phyloP scores from a whole-genome alignment of 1,284 basidiomycete genomes.

The Cryptococcus sp. region DNA sequence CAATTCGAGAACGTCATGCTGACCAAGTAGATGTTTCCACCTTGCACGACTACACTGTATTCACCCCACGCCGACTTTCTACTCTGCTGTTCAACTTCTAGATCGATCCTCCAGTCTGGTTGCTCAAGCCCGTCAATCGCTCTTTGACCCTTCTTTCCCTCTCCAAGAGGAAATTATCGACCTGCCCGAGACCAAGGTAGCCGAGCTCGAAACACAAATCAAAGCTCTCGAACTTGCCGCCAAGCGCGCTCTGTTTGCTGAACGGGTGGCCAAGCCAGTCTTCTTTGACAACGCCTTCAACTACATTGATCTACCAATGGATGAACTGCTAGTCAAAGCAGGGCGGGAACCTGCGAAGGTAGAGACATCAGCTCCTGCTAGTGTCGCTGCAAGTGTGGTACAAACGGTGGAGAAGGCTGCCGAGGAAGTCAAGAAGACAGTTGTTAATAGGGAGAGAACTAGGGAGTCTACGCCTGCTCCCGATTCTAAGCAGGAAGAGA shows the following conservation, averaged over 20 bases:
- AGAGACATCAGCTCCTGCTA: constrained; percentile 2
- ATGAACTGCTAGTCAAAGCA: constrained; percentile 63
- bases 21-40: constrained; percentile 28
- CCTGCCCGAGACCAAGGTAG: constrained; percentile 45
- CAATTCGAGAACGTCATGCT: neutral
- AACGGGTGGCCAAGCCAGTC: constrained; percentile 75
- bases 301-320: constrained; percentile 80
- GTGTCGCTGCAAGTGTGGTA: constrained; percentile 2
- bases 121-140: constrained; percentile 22
- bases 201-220: constrained; percentile 55
- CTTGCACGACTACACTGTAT: constrained; percentile 47
- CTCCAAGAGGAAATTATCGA: constrained; percentile 34
- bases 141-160: constrained; percentile 18
- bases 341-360: constrained; percentile 52
- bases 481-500: constrained; percentile 11
- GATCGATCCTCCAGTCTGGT: constrained; percentile 25
- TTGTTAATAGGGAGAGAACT: constrained; percentile 23
- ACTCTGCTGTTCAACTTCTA: constrained; percentile 41
- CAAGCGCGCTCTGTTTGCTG: constrained; percentile 75
- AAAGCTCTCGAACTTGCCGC: constrained; percentile 54
- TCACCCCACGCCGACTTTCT: constrained; percentile 41
- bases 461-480: constrained; percentile 34
- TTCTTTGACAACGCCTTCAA: constrained; percentile 95
- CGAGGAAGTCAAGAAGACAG: constrained; percentile 8
- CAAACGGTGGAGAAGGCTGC: constrained; percentile 5